These are phyloP conservation scores for Sporothrix curviconia DNA, from an alignment of 2,329 filamentous ascomycete genomes.

Conservation along the genomic window DNA sequence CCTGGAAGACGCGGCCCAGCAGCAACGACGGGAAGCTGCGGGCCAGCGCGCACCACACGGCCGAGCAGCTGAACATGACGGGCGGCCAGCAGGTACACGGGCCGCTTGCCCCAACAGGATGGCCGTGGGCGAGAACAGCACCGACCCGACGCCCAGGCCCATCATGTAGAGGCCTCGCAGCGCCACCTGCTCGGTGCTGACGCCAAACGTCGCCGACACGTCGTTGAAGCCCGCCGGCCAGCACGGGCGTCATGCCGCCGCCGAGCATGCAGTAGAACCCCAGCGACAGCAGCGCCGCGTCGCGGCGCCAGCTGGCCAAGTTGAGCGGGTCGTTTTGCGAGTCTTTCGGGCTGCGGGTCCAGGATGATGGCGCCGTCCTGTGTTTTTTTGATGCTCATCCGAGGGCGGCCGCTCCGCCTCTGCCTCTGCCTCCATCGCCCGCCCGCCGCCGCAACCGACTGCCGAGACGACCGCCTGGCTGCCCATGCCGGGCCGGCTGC, in stretches of 20 bases:
- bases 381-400: constrained; percentile 74
- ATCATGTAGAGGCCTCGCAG: constrained; percentile 91
- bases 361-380: constrained; percentile 77
- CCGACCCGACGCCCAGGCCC: constrained; percentile 78
- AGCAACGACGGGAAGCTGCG: constrained; percentile 74
- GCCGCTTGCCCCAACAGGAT: constrained; percentile 86
- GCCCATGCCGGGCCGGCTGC: constrained; percentile 30
- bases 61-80: constrained; percentile 68
- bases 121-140: constrained; percentile 81
- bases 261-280: constrained; percentile 92
- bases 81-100: constrained; percentile 77
- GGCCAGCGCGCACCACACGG: constrained; percentile 81
- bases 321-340: constrained; percentile 87
- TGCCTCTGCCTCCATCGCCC: background rate
- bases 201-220: constrained; percentile 58
- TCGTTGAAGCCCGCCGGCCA: constrained; percentile 86
- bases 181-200: constrained; percentile 67
- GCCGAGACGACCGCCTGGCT: constrained; percentile 26
- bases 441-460: background rate
- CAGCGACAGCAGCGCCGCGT: constrained; percentile 70
- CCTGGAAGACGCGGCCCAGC: constrained; percentile 77
- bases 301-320: constrained; percentile 77
- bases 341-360: constrained; percentile 86
- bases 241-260: constrained; percentile 82
- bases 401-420: too few species aligned